Evolutionary conservation across 192 early-diverging fungal species (phyloP).

Genomic region (Linderina pennispora): DNA sequence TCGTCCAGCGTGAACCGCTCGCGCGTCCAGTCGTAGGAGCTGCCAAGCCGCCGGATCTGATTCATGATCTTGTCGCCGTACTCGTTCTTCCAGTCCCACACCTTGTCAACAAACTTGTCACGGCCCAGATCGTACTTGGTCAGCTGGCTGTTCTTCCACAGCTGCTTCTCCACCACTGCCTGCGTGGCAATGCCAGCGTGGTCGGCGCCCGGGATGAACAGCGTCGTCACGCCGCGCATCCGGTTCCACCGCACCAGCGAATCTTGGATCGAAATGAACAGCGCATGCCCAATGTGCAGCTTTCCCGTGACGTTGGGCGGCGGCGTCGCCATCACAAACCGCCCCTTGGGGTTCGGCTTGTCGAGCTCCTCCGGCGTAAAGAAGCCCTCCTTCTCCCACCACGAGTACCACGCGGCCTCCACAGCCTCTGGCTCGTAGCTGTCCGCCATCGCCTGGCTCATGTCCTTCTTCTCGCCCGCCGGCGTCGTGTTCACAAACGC

Average conservation of each 20-base stretch:
- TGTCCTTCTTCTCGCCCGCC: constrained; percentile 81
- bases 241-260: constrained; percentile 92
- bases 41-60: constrained; percentile 86
- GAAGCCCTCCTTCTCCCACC: constrained; percentile 93
- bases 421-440: constrained; percentile 87
- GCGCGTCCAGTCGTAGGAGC: constrained; percentile 91
- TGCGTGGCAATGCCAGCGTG: constrained; percentile 98
- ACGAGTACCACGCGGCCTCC: constrained; percentile 93
- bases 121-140: constrained; percentile 94
- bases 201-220: constrained; percentile 93
- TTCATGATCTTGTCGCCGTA: constrained; percentile 77
- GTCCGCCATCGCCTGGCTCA: constrained; percentile 64
- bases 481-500: constrained; percentile 81
- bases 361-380: constrained; percentile 72
- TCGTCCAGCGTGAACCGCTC: constrained; percentile 91
- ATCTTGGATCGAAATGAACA: constrained; percentile 95
- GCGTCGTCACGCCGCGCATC: constrained; percentile 92
- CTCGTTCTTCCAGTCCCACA: constrained; percentile 95
- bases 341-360: constrained; percentile 64
- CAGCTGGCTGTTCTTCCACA: constrained; percentile 76
- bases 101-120: constrained; percentile 78
- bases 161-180: constrained; percentile 92
- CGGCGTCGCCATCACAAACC: constrained; percentile 90
- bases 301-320: constrained; percentile 99
- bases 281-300: constrained; percentile 91